Base-by-base conservation (phyloP, 768 basidiomycete genomes). In the Udeniomyces megalosporus region DNA sequence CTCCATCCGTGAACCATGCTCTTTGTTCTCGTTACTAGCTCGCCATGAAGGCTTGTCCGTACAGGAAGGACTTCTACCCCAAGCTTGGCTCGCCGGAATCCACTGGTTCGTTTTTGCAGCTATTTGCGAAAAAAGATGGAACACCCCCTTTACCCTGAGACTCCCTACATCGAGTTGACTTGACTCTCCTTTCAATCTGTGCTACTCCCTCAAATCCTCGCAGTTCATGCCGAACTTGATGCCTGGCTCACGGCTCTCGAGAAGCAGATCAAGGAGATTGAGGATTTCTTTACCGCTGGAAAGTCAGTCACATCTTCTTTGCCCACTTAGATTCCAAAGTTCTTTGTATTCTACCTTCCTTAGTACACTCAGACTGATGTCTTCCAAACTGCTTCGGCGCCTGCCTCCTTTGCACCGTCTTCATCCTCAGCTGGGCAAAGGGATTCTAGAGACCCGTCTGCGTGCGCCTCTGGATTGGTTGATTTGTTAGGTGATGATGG, bases 31-130 rank as follows among this genome's bases (percentile, higher is more conserved):
- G 12, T 22, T 17, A 44, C 22, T 68, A 83, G 81, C 74, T 79
- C 61, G 81, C 82, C n/a, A 80, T 82, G 81, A 82, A 80, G 71
- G 80, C 81, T 4, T 82, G 81, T 72, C 82, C 82, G 5, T 80
- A 81, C 74, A 78, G 81, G 62, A 76, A 74, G 10, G 77, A 76
- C 62, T 80, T 83, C 70, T 82, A 81, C 73, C 70, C 73, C 49
- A 82, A 82, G 73, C 74, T 83, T 50, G 80, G 78, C 44, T 71
- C 74, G 44, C 75, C 80, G 7, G 68, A 73, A 34, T 78, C 77
- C 10, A 76, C 74, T 58, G 62, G 62, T 63, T 0, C 22, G 60
- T 52, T 11, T 31, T 45, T 14, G 4, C 26, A 2, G 38, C 17
- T n/a, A 7, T 22, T 10, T 12, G n/a, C n/a, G n/a, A n/a, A 50